Evolutionary conservation across 1,139 yeast genomes (phyloP), one percentile per base, ranked within the genome.

Genomic region (Geotrichum candidum): DNA sequence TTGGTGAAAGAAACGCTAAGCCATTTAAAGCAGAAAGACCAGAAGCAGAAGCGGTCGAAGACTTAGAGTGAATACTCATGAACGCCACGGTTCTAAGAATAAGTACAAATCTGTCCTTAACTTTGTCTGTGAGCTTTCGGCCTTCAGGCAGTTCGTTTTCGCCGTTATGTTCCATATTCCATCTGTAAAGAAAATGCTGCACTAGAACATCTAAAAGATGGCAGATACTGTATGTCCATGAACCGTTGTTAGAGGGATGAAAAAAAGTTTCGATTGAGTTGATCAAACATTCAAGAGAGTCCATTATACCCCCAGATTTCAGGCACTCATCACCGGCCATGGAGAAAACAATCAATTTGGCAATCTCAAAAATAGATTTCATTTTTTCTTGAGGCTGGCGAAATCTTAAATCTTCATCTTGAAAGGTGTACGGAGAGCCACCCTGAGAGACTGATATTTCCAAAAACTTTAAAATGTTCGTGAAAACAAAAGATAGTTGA

Each of bases 171-270:
- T 77, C 78, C 10, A 68, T 66, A 63, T 76, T 75, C 73, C 78
- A 69, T 35, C 81, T 68, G 55, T 67, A 60, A 7, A 71, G 65
- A 57, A 76, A 74, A 51, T 68, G 64, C 50, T 72, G 74, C 0
- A 74, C 73, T 51, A 76, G 60, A 31, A 64, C 72, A 65, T 83
- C 81, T 13, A 88, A 76, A 45, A 88, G 79, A 64, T 84, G 84
- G 0, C 95, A 81, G 52, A 94, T 83, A 6, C 88, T 79, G 54
- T 82, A 76, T 0, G 96, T 83, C 98, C 99, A 92, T 27, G 82
- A 81, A 0, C 97, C 98, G 23, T 81, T 75, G 72, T 92, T 92
- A 0, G 98, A 91, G 3, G 99, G 99, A 74, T 94, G 97, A 13
- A 86, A 86, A 74, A 87, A 90, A 48, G 97, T 89, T 66, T 84